Conservation (phyloP, 495 filamentous ascomycete species). For the Hypomontagnella monticulosa region DNA sequence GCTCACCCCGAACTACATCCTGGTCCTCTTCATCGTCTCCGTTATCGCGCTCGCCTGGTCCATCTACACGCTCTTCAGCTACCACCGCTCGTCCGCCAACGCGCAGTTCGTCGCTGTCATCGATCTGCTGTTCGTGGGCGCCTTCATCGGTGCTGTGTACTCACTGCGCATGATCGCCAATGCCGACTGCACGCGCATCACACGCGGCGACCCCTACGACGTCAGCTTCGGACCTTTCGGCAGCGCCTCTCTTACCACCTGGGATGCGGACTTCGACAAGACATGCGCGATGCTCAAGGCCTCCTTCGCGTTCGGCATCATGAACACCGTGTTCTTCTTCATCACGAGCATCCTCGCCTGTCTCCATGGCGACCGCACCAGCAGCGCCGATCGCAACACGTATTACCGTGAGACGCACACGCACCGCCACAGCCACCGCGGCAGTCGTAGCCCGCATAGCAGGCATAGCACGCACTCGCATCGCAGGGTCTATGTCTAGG, state of each 20-base stretch:
- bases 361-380: conserved; percentile 58
- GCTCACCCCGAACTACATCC: conserved; percentile 81
- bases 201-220: conserved; percentile 54
- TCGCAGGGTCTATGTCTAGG: conserved; percentile 45
- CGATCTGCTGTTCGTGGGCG: conserved; percentile 83
- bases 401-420: conserved; percentile 56
- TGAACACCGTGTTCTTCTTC: conserved; percentile 85
- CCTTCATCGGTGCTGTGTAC: conserved; percentile 82
- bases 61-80: conserved; percentile 81
- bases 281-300: conserved; percentile 90
- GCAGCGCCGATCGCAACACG: conserved; percentile 55
- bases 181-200: conserved; percentile 71
- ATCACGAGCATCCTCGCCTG: conserved; percentile 72
- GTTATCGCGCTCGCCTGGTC: conserved; percentile 83
- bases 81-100: conserved; percentile 75
- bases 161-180: conserved; percentile 74
- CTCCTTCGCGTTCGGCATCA: conserved; percentile 84
- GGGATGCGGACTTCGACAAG: conserved; percentile 69
- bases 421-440: conserved; percentile 53
- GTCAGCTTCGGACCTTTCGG: conserved; percentile 71
- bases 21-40: conserved; percentile 90
- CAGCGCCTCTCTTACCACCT: conserved; percentile 52
- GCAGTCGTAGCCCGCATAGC: conserved; percentile 51
- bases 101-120: conserved; percentile 79
- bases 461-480: conserved; percentile 50